These are phyloP conservation scores for Ascochyta lentis DNA, from an alignment of 2,329 filamentous ascomycete genomes.

Conservation along the genomic window DNA sequence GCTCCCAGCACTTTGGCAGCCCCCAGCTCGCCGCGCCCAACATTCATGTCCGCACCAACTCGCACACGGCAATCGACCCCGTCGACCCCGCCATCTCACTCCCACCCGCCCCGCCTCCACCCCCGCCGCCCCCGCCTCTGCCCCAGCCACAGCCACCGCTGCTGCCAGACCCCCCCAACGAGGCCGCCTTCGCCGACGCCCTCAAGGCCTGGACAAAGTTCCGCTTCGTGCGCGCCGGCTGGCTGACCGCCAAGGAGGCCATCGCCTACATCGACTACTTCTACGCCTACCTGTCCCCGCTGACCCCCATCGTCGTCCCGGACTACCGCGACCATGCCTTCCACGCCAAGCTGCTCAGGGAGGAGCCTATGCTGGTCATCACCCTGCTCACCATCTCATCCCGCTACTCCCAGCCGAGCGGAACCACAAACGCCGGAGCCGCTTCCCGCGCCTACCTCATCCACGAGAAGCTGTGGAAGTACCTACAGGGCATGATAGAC, in stretches of 20 bases:
- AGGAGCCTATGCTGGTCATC: conserved; percentile 91
- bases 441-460: conserved; percentile 87
- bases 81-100: conserved; percentile 44
- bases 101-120: neutral
- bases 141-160: conserved; percentile 16
- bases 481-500: conserved; percentile 93
- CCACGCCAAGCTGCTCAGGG: conserved; percentile 79
- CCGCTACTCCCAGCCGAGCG: conserved; percentile 80
- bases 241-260: conserved; percentile 93
- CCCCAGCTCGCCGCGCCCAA: conserved; percentile 33
- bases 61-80: conserved; percentile 30
- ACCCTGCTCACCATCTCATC: conserved; percentile 91
- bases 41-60: conserved; percentile 30
- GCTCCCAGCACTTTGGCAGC: conserved; percentile 46
- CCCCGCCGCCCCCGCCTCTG: neutral
- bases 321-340: conserved; percentile 84
- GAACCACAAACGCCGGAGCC: conserved; percentile 69
- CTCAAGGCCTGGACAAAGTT: conserved; percentile 89
- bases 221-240: conserved; percentile 93
- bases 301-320: conserved; percentile 92
- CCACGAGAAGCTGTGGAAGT: conserved; percentile 94
- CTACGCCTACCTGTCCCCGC: conserved; percentile 86
- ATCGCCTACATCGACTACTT: conserved; percentile 97
- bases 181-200: conserved; percentile 63
- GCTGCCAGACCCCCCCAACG: conserved; percentile 42